Percentiles rank a stretch among this genome's conserved stretches.
Evolutionary conservation across 73 alveolate genomes (phyloP).

Genomic region (Paraurostyla sp.): DNA sequence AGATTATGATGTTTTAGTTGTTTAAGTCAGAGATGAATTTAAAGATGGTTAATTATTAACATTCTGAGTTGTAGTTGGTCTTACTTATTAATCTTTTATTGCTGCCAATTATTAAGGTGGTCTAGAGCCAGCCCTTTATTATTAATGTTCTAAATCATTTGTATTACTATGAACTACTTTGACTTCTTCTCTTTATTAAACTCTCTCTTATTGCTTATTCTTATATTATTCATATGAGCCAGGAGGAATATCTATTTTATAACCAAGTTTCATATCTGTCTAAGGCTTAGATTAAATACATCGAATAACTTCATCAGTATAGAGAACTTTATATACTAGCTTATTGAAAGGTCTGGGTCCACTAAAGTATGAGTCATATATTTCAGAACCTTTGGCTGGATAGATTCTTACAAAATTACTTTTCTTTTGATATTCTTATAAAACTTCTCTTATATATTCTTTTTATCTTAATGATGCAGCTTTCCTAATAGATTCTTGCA

Average conservation of each 20-base stretch:
- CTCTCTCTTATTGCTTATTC: slow-evolving; percentile 35
- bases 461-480: slow-evolving; percentile 33
- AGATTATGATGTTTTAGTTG: background rate
- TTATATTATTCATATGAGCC: slow-evolving; percentile 35
- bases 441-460: slow-evolving; percentile 39
- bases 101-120: background rate
- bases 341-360: slow-evolving; percentile 70
- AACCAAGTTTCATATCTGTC: slow-evolving; percentile 10
- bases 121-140: background rate
- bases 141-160: background rate
- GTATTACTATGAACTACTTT: background rate
- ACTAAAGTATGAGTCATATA: slow-evolving; percentile 63
- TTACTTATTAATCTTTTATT: slow-evolving; percentile 1
- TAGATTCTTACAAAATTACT: slow-evolving; percentile 78
- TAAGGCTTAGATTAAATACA: background rate
- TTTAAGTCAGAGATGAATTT: background rate
- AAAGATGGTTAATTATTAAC: background rate
- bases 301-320: slow-evolving; percentile 65
- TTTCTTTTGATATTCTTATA: slow-evolving; percentile 59
- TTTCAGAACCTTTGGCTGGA: slow-evolving; percentile 72
- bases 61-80: background rate
- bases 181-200: slow-evolving; percentile 25
- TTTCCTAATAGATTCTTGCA: slow-evolving; percentile 55
- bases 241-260: slow-evolving; percentile 39
- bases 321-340: slow-evolving; percentile 69